Evolutionary conservation across 176 grass and related monocot species (phyloP), one percentile per base, ranked within the genome.

Genomic region (Alloteropsis semialata): DNA sequence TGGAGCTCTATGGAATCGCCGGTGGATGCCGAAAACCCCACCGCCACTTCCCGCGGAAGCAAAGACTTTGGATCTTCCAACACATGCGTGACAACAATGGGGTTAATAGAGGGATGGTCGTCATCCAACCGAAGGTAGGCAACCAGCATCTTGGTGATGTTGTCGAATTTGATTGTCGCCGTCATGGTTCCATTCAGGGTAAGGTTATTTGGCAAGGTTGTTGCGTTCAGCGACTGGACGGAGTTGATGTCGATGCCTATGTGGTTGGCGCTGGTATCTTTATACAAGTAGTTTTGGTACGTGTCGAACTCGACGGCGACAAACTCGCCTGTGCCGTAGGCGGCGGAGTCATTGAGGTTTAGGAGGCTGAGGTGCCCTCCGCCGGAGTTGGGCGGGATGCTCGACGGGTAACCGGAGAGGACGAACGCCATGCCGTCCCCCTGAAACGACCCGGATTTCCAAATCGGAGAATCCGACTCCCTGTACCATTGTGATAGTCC

Each of bases 231-330:
- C 3, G 75, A 77, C 3, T 0, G 7, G 0, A 77, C 5, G 24
- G 38, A 30, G 38, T 18, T 44, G 15, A 30, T 0, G 75, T 77
- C 55, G 37, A 77, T 61, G 15, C 60, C 61, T 16, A 65, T 65
- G 61, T 65, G 61, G 16, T 65, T 45, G 7, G 10, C 43, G 2
- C 4, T 17, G 8, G 50, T 19, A 15, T 75, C 50, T n/a, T n/a
- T n/a, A n/a, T n/a, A n/a, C 11, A 21, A 56, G 15, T 0, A 0
- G 19, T 55, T 4, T 32, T 0, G 6, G 33, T 0, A 39, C 2
- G 50, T 38, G 50, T 75, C 72, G 0, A 75, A 75, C 51, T 75
- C 72, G 12, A 75, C 22, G 12, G 72, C 72, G 50, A 75, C 6
- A 21, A 75, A 75, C n/a, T n/a, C n/a, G n/a, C n/a, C n/a, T n/a